Evolutionary conservation across 2,329 filamentous ascomycete genomes (phyloP).

Genomic region (Pseudohalonectria lignicola): DNA sequence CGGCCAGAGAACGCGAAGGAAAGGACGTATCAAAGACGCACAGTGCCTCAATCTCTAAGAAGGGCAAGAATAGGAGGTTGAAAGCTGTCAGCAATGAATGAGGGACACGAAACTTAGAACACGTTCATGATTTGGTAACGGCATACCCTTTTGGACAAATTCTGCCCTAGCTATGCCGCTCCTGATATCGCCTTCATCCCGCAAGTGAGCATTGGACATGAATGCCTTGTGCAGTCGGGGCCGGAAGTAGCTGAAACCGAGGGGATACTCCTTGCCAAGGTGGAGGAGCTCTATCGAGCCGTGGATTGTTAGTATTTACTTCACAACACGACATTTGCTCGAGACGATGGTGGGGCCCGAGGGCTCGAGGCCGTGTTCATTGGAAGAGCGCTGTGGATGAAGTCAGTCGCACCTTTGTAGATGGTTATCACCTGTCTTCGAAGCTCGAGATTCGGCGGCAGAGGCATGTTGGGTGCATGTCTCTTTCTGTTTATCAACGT

Average conservation of each 20-base stretch:
- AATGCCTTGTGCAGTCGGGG: slow-evolving; percentile 78
- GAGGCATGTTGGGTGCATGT: slow-evolving; percentile 2
- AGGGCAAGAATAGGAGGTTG: too few relatives aligned
- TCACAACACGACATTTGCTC: too few relatives aligned
- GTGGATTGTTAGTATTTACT: too few relatives aligned
- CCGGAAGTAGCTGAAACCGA: slow-evolving; percentile 72
- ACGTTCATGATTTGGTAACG: too few relatives aligned
- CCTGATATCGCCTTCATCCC: slow-evolving; percentile 64
- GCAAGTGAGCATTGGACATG: slow-evolving; percentile 57
- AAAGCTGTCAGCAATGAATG: too few relatives aligned
- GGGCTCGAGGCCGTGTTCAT: too few relatives aligned
- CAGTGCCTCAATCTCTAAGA: slow-evolving; percentile 85
- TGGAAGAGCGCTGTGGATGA: too few relatives aligned
- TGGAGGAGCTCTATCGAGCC: slow-evolving; percentile 60
- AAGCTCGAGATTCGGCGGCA: slow-evolving; percentile 41
- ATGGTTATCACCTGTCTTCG: slow-evolving; percentile 71
- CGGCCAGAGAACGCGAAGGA: too few relatives aligned
- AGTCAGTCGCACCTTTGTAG: slow-evolving; percentile 78
- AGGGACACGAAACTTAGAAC: too few relatives aligned
- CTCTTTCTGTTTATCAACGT: too few relatives aligned
- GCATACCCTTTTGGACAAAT: slow-evolving; percentile 92
- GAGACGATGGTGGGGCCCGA: too few relatives aligned
- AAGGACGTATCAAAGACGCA: too few relatives aligned
- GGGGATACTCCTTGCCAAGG: slow-evolving; percentile 76
- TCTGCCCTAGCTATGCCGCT: slow-evolving; percentile 67